Evolutionary conservation across 192 early-diverging fungal species (phyloP), one percentile per base, ranked within the genome.

Genomic region (Physocladia obscura): DNA sequence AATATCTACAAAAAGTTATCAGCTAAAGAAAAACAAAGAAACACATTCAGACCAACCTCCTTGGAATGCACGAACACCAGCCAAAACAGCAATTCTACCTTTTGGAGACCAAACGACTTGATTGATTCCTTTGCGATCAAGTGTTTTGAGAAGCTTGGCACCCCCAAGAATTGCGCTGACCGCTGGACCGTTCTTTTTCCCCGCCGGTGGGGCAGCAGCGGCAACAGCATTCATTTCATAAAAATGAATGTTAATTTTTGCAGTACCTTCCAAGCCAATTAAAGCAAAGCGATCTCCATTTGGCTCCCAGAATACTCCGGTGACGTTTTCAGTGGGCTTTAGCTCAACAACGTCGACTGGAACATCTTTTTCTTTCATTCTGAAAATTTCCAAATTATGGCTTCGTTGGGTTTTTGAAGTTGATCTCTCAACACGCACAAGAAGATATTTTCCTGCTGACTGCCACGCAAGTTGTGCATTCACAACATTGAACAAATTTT

Each of bases 311-410:
- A 90, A 93, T 65, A 97, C 91, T n/a, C 87, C 87, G 61, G 89
- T 81, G 50, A 97, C 87, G 70, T 89, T 93, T 80, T 76, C 70
- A 1, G 49, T 61, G 8, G 54, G 29, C 47, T 92, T 91, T 49
- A 98, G 76, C 79, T 99, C 97, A 37, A 97, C 78, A 13, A 94
- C 92, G 69, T 99, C 97, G 26, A 98, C 93, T n/a, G 97, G 97
- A 69, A 98, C 88, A 56, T 92, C 92, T 76, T 90, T 90, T 79
- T 99, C 94, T 65, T 84, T 79, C 3, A 94, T 75, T 55, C 92
- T 87, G 90, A 99, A 97, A 61, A 99, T 88, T 83, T 99, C 97
- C 52, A 99, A 78, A 77, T 94, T 95, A 71, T 93, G 89, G 72
- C 83, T 89, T 34, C 85, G 90, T 4, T 82, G 79, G 83, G 94